Percentiles rank a stretch among this genome's conserved stretches.
Conservation (phyloP, 2,329 filamentous ascomycete species). For the Knufia petricola region DNA sequence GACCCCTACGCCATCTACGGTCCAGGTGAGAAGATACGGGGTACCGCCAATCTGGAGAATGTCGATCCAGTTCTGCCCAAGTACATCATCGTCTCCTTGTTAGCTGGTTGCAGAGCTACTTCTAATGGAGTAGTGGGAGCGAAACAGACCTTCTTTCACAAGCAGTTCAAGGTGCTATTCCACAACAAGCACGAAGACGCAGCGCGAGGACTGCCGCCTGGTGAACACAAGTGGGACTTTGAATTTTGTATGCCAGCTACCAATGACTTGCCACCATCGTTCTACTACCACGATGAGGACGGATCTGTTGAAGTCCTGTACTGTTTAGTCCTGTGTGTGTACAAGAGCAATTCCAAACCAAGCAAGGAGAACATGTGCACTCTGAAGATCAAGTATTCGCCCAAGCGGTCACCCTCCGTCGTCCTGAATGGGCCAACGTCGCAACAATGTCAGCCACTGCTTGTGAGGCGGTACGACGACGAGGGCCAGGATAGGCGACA, state of each 20-base stretch:
- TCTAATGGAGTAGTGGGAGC: not conserved
- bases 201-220: not conserved
- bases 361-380: constrained; percentile 1
- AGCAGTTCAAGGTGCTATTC: constrained; percentile 6
- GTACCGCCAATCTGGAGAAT: constrained; percentile 4
- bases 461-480: not conserved
- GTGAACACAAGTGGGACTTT: constrained; percentile 7
- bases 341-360: not conserved
- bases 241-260: not conserved
- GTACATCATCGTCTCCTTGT: not conserved
- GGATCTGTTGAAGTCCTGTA: constrained; percentile 5
- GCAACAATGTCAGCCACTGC: not conserved
- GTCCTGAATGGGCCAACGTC: not conserved
- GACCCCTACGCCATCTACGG: constrained; percentile 8
- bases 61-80: not conserved
- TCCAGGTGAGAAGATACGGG: constrained; percentile 7
- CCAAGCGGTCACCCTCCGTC: not conserved
- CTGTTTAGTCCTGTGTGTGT: constrained; percentile 6
- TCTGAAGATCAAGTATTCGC: constrained; percentile 7
- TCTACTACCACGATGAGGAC: constrained; percentile 6
- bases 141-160: constrained; percentile 6
- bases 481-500: not conserved
- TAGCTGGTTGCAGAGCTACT: not conserved
- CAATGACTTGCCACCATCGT: constrained; percentile 6
- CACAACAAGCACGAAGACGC: not conserved